Base-by-base conservation (phyloP, 164 flowering plant genomes). In the Amborella trichopoda region DNA sequence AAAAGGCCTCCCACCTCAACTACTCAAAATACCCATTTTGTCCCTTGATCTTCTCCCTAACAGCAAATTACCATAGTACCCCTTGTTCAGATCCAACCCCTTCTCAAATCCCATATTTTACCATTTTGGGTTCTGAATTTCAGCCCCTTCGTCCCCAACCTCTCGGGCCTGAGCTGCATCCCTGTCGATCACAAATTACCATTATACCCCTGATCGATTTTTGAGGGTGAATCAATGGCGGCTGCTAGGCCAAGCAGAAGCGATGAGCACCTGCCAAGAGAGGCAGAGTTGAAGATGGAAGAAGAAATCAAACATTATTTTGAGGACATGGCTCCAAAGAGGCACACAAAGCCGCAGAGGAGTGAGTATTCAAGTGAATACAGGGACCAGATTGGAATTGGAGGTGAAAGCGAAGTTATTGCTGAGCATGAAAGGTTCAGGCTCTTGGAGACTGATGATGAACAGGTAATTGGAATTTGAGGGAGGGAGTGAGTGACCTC, bases 281-380 rank as follows among this genome's bases (percentile, higher is more conserved):
- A 76, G 47, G 95, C 76, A 48, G 87, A 69, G 61, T 61, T 65
- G 17, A 67, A 57, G 49, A 44, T 69, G 0, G 93, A 72, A 40
- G 82, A 61, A 8, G 67, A 74, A 23, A 69, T 89, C 0, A 63
- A 77, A 40, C 72, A 71, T 3, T 56, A 76, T 57, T 89, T 84
- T 44, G 82, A 84, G 8, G 74, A 43, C 3, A 14, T 60, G 0
- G 93, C 82, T 38, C 89, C 89, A 0, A 73, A 75, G 50, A 81
- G 93, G 17, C 89, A 78, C 44, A 48, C 81, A 12, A 89, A 89
- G 71, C 97, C 94, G 27, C 81, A 68, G 38, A 68, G 97, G 11
- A 89, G 94, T 50, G 94, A 89, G 6, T 62, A 76, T 50, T 65
- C 91, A 2, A 23, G 77, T n/a, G 27, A 49, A 0, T 81, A 78